A percentile compares a stretch with the other conserved stretches of the same genome.
These are phyloP conservation scores for Sporothrix brasiliensis DNA, from an alignment of 2,329 filamentous ascomycete genomes.

Conservation along the genomic window DNA sequence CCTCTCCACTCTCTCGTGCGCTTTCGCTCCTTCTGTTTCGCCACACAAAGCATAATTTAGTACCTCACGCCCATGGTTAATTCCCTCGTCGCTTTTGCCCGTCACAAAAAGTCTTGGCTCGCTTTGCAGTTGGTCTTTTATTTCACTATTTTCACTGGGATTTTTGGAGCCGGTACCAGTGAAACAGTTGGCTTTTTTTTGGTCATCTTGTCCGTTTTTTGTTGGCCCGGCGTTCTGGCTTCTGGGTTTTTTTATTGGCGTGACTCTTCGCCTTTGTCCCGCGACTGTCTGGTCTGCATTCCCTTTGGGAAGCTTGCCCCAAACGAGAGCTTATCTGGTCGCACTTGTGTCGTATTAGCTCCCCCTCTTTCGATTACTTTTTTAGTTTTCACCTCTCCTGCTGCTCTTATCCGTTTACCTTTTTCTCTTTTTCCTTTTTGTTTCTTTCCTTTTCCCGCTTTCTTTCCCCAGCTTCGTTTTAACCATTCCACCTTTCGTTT, in stretches of 20 bases:
- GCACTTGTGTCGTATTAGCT: slow-evolving; percentile 17
- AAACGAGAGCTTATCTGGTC: slow-evolving; percentile 21
- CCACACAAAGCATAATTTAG: slow-evolving; percentile 16
- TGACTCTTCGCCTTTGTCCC: slow-evolving; percentile 21
- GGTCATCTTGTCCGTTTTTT: background rate
- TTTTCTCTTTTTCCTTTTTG: background rate
- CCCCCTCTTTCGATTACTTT: slow-evolving; percentile 27
- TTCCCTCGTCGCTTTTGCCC: slow-evolving; percentile 23
- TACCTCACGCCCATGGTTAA: slow-evolving; percentile 20
- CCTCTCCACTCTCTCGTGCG: slow-evolving; percentile 11
- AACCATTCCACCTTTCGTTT: background rate
- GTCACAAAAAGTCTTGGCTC: slow-evolving; percentile 12
- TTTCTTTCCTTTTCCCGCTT: background rate
- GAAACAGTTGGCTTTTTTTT: background rate
- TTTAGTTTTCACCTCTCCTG: slow-evolving; percentile 8
- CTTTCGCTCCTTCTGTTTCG: slow-evolving; percentile 8
- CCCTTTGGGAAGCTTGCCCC: slow-evolving; percentile 6
- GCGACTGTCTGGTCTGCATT: slow-evolving; percentile 25
- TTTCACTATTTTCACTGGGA: background rate
- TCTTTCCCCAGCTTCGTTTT: slow-evolving; percentile 9
- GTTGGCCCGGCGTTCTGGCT: background rate
- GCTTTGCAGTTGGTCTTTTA: slow-evolving; percentile 7
- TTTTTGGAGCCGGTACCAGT: slow-evolving; percentile 5
- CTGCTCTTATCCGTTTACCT: background rate
- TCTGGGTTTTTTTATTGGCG: background rate